Percentiles rank a stretch among this genome's conserved stretches.
phyloP scores from a whole-genome alignment of 176 grass and related monocot genomes.

The Cenchrus purpureus region DNA sequence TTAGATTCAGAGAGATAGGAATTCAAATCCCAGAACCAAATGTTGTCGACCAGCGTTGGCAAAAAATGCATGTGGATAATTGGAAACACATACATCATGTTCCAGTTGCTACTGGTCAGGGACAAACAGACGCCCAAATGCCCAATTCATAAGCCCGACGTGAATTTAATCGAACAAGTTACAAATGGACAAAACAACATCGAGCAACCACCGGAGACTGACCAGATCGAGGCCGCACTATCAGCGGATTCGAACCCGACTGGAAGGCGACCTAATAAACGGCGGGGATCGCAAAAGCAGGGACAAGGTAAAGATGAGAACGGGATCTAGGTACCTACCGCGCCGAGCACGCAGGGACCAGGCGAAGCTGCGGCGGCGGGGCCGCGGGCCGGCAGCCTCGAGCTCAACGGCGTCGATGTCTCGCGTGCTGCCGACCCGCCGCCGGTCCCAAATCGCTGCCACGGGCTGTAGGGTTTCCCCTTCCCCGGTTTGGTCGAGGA shows the following conservation, averaged over 20 bases:
- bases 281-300: background rate
- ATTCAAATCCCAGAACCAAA: background rate
- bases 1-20: background rate
- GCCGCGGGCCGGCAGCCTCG: background rate
- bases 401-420: constrained; percentile 1
- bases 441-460: background rate
- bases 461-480: background rate
- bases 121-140: background rate
- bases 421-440: background rate
- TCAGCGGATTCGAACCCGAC: constrained; percentile 16
- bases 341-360: background rate
- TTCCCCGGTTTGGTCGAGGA: background rate
- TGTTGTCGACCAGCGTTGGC: background rate
- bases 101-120: background rate
- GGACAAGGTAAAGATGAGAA: background rate
- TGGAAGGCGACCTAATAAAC: constrained; percentile 8
- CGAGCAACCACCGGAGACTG: background rate
- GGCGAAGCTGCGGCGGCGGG: background rate
- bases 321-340: constrained; percentile 1
- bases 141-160: background rate
- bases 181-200: background rate
- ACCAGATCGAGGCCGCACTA: background rate
- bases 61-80: background rate
- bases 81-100: background rate
- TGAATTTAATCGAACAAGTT: background rate